Base-by-base conservation (phyloP, 2,329 filamentous ascomycete genomes). In the Fusarium sp. region DNA sequence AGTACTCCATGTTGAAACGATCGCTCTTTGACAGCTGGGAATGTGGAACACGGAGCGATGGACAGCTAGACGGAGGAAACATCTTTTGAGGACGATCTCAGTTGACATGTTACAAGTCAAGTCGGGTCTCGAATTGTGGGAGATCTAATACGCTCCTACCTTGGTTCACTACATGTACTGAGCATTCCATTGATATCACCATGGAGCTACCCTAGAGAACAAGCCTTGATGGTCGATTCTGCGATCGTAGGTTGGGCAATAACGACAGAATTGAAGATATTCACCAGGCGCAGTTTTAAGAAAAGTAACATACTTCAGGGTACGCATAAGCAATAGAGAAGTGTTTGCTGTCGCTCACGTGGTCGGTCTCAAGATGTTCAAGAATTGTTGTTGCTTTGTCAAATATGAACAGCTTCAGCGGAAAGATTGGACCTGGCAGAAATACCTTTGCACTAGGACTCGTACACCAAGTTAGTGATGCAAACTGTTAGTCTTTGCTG, bases 371-470 rank as follows among this genome's bases (percentile, higher is more conserved):
- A 8, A 6, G 0, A 2, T 37, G 34, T n/a, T 37, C 2, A 4
- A 1, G 0, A 7, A 10, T 7, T n/a, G 3, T 7, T 1, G 3
- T 37, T 7, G 3, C 7, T 0, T 12, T 4, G 10, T 7, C 18
- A 7, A 7, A n/a, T 37, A 10, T 4, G 10, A 37, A 12, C 5
- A 37, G 18, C 34, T 37, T 37, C 10, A 12, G 34, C 18, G 11
- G 4, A 18, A 7, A 37, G 6, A 7, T 37, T 10, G 6, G 12
- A 3, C 10, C 18, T 37, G 3, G 3, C 25, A 27, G 8, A 24
- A 4, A 24, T 24, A 24, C 4, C 6, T 24, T 24, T 6, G 24
- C 24, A 24, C 24, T 24, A 24, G 6, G 1, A 6, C 6, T 24
- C 4, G 4, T 4, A 24, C 24, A 24, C 22, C n/a, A n/a, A n/a